These are phyloP conservation scores for Blastobotrys elegans DNA, from an alignment of 1,139 yeast genomes.

Conservation along the genomic window DNA sequence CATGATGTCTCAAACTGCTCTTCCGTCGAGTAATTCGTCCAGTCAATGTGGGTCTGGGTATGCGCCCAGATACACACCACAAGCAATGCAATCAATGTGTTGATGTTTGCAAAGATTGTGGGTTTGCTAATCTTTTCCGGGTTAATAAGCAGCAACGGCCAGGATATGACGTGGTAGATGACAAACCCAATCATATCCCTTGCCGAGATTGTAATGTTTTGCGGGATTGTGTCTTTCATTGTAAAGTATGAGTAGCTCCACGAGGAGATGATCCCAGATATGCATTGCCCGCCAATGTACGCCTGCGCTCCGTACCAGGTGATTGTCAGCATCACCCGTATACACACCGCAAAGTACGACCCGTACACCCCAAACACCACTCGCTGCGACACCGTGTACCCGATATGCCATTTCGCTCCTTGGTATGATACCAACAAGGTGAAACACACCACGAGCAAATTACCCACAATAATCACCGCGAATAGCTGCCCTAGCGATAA, in stretches of 20 bases:
- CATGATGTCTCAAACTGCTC: constrained; percentile 18
- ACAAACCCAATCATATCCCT: constrained; percentile 33
- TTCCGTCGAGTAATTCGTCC: background rate
- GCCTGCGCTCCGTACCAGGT: constrained; percentile 34
- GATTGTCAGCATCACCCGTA: constrained; percentile 28
- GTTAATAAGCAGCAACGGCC: constrained; percentile 25
- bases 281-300: constrained; percentile 31
- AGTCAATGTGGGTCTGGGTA: background rate
- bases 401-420: constrained; percentile 32
- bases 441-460: constrained; percentile 20
- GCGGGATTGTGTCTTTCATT: constrained; percentile 34
- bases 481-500: constrained; percentile 34
- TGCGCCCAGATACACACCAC: constrained; percentile 25
- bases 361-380: constrained; percentile 32
- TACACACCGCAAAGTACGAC: constrained; percentile 25
- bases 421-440: constrained; percentile 28
- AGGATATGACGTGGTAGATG: constrained; percentile 28
- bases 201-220: constrained; percentile 29
- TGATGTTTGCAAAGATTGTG: constrained; percentile 18
- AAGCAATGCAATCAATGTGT: constrained; percentile 21
- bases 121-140: constrained; percentile 29
- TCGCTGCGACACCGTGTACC: constrained; percentile 30
- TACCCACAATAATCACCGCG: constrained; percentile 34
- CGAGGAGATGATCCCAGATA: constrained; percentile 27
- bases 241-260: constrained; percentile 27